Percentiles rank a stretch among this genome's conserved stretches.
Evolutionary conservation across 2,329 filamentous ascomycete genomes (phyloP).

Genomic region (Colletotrichum ledebouriae): DNA sequence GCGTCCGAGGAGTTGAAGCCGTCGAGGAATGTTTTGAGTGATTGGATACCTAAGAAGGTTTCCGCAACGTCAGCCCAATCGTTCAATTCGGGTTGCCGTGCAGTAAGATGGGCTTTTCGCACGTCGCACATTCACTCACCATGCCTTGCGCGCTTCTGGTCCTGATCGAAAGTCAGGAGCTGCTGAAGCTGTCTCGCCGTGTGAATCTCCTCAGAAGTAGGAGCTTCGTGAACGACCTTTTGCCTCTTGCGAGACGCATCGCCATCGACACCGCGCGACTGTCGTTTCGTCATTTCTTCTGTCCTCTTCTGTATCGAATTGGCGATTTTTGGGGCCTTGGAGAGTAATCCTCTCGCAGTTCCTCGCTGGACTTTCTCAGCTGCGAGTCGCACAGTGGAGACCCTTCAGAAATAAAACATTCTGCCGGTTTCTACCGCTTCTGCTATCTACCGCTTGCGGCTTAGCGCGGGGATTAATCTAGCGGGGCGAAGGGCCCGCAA

Average conservation of each 20-base stretch:
- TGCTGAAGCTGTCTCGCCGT: slow-evolving; percentile 76
- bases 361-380: slow-evolving; percentile 1
- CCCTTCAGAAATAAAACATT: slow-evolving; percentile 44
- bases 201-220: slow-evolving; percentile 72
- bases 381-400: slow-evolving; percentile 25
- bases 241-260: slow-evolving; percentile 65
- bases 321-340: neutral
- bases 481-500: slow-evolving; percentile 31
- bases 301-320: neutral
- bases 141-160: slow-evolving; percentile 75
- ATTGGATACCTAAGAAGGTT: slow-evolving; percentile 68
- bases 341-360: too few species aligned
- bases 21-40: slow-evolving; percentile 80
- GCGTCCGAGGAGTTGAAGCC: slow-evolving; percentile 67
- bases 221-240: slow-evolving; percentile 68
- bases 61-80: neutral
- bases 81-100: neutral
- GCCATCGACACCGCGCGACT: slow-evolving; percentile 55
- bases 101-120: neutral
- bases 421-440: slow-evolving; percentile 41
- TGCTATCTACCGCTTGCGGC: neutral
- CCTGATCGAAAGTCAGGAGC: slow-evolving; percentile 79
- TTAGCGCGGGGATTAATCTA: slow-evolving; percentile 39
- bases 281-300: slow-evolving; percentile 60
- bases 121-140: slow-evolving; percentile 56